A percentile compares a stretch with the other conserved stretches of the same genome.
These are phyloP conservation scores for Imleria badia DNA, from an alignment of 768 basidiomycete genomes.

Conservation along the genomic window DNA sequence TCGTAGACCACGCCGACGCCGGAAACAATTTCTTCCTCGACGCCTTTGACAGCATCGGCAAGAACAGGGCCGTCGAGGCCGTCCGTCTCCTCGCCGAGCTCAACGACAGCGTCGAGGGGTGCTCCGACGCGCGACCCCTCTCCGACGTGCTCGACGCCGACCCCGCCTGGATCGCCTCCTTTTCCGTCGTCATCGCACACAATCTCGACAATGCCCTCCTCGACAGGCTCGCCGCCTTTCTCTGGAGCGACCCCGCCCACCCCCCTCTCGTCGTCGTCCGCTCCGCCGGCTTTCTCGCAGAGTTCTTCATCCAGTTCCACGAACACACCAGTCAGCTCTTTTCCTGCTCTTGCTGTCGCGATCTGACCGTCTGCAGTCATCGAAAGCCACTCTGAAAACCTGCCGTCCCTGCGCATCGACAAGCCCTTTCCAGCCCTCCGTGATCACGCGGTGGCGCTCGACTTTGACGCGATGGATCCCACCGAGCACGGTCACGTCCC, in stretches of 20 bases:
- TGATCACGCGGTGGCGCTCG: conserved; percentile 66
- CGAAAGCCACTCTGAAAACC: conserved; percentile 80
- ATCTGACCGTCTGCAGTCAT: conserved; percentile 54
- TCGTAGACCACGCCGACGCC: conserved; percentile 70
- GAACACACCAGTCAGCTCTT: conserved; percentile 72
- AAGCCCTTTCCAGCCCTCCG: conserved; percentile 83
- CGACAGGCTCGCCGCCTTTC: conserved; percentile 55
- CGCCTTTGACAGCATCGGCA: conserved; percentile 72
- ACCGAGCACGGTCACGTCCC: conserved; percentile 91
- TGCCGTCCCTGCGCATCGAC: conserved; percentile 80
- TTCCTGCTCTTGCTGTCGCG: background rate
- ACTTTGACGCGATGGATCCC: conserved; percentile 78
- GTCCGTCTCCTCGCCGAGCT: conserved; percentile 78
- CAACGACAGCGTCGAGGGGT: conserved; percentile 81
- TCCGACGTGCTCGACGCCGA: conserved; percentile 55
- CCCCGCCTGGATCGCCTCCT: conserved; percentile 55
- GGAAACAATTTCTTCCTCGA: conserved; percentile 97
- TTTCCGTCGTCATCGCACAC: conserved; percentile 82
- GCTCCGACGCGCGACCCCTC: conserved; percentile 56
- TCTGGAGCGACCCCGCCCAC: conserved; percentile 63
- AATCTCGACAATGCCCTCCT: conserved; percentile 64
- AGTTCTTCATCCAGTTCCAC: conserved; percentile 85
- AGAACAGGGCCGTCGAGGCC: conserved; percentile 75
- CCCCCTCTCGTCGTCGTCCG: conserved; percentile 77
- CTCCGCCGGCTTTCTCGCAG: conserved; percentile 87